phyloP scores from a whole-genome alignment of 441 rosid species.

The Euphorbia schlechtendalii region DNA sequence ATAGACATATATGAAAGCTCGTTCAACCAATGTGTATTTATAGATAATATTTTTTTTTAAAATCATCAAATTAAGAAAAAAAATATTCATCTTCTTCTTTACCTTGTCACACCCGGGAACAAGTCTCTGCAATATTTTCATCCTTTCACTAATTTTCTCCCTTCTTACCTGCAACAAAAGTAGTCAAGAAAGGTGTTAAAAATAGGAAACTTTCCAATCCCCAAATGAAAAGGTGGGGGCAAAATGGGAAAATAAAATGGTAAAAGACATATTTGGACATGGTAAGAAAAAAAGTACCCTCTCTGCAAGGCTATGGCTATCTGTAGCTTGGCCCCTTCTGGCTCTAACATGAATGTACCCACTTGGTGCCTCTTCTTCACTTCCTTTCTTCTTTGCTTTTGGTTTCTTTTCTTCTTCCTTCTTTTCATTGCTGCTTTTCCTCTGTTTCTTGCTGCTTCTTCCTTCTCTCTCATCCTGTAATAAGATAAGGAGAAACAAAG shows the following conservation, averaged over 20 bases:
- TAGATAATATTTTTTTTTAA: too few relatives aligned
- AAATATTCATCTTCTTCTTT: not conserved
- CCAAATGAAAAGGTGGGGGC: not conserved
- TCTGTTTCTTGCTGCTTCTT: slow-evolving; percentile 40
- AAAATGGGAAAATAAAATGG: not conserved
- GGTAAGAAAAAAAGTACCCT: slow-evolving; percentile 56
- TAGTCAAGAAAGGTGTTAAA: not conserved
- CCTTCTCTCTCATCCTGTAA: too few relatives aligned
- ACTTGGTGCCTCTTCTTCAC: slow-evolving; percentile 28
- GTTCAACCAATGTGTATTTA: too few relatives aligned
- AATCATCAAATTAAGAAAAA: too few relatives aligned
- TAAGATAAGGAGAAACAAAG: too few relatives aligned
- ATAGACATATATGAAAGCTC: too few relatives aligned
- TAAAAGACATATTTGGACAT: too few relatives aligned
- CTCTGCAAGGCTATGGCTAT: slow-evolving; percentile 79
- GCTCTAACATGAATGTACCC: slow-evolving; percentile 81
- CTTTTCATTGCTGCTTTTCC: slow-evolving; percentile 25
- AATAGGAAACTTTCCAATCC: not conserved
- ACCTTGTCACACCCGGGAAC: slow-evolving; percentile 91
- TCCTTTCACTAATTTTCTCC: slow-evolving; percentile 74
- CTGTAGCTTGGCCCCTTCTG: slow-evolving; percentile 84
- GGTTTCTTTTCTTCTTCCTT: slow-evolving; percentile 27
- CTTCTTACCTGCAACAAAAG: slow-evolving; percentile 45
- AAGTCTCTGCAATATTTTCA: slow-evolving; percentile 52
- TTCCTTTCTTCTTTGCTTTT: slow-evolving; percentile 25